Evolutionary conservation across 441 rosid genomes (phyloP), one percentile per base, ranked within the genome.

Genomic region (Cnidoscolus chayamansa): DNA sequence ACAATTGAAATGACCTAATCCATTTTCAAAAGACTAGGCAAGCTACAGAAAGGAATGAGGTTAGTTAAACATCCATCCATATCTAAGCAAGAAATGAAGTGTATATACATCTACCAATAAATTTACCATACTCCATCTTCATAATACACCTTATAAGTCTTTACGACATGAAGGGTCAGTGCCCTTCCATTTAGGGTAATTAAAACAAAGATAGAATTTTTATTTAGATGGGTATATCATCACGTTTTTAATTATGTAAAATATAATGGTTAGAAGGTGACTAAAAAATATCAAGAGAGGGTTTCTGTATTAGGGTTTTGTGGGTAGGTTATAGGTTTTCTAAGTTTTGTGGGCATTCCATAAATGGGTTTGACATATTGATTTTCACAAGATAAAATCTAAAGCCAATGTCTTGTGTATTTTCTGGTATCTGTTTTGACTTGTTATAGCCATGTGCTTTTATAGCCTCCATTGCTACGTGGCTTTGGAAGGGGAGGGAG

Each of bases 11-110:
- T 60, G 68, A 72, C 63, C 68, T 50, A 53, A 60, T 2, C 37
- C 58, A 0, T 30, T 56, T 3, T 25, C 58, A 32, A 12, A 16
- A n/a, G 31, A 17, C 5, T 30, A 2, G 30, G 10, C 57, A n/a
- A 31, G 15, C 16, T 10, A 20, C 0, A 35, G 40, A 20, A 48
- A 40, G 30, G 43, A 17, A 17, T 1, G 45, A 67, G 56, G 43
- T 72, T 72, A 72, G 80, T 48, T 77, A 72, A 72, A 54, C 80
- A 72, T 72, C 74, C 80, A 72, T 72, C 74, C 32, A 20, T 10
- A 6, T 67, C 49, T 9, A 37, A 40, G 40, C n/a, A 12, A 15
- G 25, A 57, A 73, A 51, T 11, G 55, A 71, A 7, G 30, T 2
- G 66, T 4, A 25, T 25, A 25, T 25, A 25, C 25, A 25, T 25